Percentiles rank a stretch among this genome's conserved stretches.
These are phyloP conservation scores for Scortechinia acanthostroma DNA, from an alignment of 2,329 filamentous ascomycete genomes.

Conservation along the genomic window DNA sequence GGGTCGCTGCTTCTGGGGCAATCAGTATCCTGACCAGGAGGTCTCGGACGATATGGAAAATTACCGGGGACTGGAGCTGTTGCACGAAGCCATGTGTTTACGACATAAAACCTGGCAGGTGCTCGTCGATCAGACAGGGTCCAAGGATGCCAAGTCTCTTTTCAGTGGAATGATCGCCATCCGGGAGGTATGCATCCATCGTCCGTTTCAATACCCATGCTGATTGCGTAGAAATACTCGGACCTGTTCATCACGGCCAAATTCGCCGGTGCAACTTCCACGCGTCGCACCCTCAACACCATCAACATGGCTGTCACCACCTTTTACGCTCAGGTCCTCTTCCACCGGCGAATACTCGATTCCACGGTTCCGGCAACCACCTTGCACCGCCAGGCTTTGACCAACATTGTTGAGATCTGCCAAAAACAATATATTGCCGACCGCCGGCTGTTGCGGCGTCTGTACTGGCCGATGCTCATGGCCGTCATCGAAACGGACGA, in stretches of 20 bases:
- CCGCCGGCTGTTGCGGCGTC: slow-evolving; percentile 16
- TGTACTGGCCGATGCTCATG: slow-evolving; percentile 22
- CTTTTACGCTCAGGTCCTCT: slow-evolving; percentile 20
- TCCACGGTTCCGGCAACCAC: slow-evolving; percentile 8
- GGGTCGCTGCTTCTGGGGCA: slow-evolving; percentile 18
- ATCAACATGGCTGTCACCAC: slow-evolving; percentile 20
- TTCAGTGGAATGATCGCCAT: slow-evolving; percentile 13
- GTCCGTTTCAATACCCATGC: background rate
- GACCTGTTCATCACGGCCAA: slow-evolving; percentile 23
- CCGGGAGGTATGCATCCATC: slow-evolving; percentile 16
- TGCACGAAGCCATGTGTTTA: slow-evolving; percentile 16
- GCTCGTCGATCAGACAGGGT: background rate
- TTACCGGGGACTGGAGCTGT: slow-evolving; percentile 19
- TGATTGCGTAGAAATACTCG: slow-evolving; percentile 16
- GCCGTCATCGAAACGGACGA: slow-evolving; percentile 20
- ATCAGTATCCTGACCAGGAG: slow-evolving; percentile 22
- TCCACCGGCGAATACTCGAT: slow-evolving; percentile 15
- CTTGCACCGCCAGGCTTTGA: slow-evolving; percentile 6
- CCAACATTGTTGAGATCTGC: slow-evolving; percentile 18
- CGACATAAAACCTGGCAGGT: slow-evolving; percentile 18
- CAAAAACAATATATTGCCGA: slow-evolving; percentile 19
- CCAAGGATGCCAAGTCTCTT: slow-evolving; percentile 5
- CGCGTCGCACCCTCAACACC: slow-evolving; percentile 20
- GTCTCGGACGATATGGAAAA: slow-evolving; percentile 26
- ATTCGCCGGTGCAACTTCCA: slow-evolving; percentile 15